Evolutionary conservation across 768 basidiomycete species (phyloP), one percentile per base, ranked within the genome.

Genomic region (Baorangia bicolor): DNA sequence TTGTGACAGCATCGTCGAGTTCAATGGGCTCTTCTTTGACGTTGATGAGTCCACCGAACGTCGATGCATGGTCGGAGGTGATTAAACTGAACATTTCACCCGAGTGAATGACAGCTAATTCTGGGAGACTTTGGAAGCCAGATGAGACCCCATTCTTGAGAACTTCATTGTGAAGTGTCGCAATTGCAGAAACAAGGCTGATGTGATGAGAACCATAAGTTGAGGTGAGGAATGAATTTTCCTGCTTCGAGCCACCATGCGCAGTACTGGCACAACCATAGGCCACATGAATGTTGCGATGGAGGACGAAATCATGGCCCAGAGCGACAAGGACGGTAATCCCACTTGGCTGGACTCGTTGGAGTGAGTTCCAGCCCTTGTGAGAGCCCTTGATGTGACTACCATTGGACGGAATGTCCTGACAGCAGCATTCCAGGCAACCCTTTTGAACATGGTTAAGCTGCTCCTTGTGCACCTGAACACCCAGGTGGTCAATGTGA

Each of bases 331-430:
- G 49, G 13, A 61, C 50, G 4, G 45, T 57, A 0, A 73, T 38
- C 1, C 71, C 66, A 28, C 68, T 65, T 0, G 72, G 59, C 38
- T 59, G 47, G 2, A 61, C 45, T 0, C 60, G 47, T 46, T 62
- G 57, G 0, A 72, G 27, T 2, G 48, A 28, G 35, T 72, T 72
- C 69, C 67, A 72, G 0, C 57, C 64, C 38, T 71, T 72, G 49
- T 71, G 69, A 2, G 53, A 62, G 1, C 65, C 68, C 27, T 73
- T 65, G 12, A 73, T 71, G 2, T 57, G 62, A 16, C 68, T 71
- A 0, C 72, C 65, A 41, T 73, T 65, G 0, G 66, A 53, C 0
- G 31, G 35, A 5, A 71, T 55, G 38, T 67, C 72, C 20, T 65
- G 42, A 1, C 55, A 51, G 1, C 45, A n/a, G 1, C 66, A 53